Base-by-base conservation (phyloP, 176 grass and related monocot species). In the Oryza meyeriana region DNA sequence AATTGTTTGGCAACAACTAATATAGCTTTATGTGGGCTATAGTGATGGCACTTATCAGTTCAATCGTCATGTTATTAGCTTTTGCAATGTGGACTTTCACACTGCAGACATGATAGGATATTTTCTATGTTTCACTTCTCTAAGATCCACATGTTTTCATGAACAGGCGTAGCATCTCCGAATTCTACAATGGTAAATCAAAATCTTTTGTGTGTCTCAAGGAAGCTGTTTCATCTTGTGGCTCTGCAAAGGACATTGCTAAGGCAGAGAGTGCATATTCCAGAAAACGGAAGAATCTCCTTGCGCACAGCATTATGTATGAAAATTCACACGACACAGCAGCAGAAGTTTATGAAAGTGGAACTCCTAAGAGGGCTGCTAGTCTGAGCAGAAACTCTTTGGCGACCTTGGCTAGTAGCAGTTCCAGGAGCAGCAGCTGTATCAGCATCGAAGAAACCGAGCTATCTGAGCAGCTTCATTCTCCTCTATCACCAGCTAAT, bases 171-270 rank as follows among this genome's bases (percentile, higher is more conserved):
- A 65, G 90, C 75, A 89, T 96, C 72, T 96, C 93, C 8, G 86
- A 83, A 78, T 96, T 93, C 80, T 93, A 90, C 72, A 83, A 61
- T 67, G 88, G 93, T 31, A 96, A 88, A 87, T 96, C 93, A 20
- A 96, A 96, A 85, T 96, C 93, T 50, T 96, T 92, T 47, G 38
- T 72, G 7, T 90, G 78, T 83, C 90, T 96, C 12, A 70, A 44
- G 66, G 79, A 80, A 81, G 84, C 84, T 29, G 26, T 92, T 41
- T 71, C 83, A 72, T 76, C 86, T 76, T 92, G 82, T 31, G 64
- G 62, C 14, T 90, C 90, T 40, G 77, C 76, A 64, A 90, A 88
- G 76, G 90, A 89, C 69, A 89, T 96, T 38, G 72, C 76, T 10
- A 96, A 96, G 77, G 44, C 72, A 66, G 93, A 90, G 68, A 92